phyloP scores from a whole-genome alignment of 768 basidiomycete species.

The Boletus patriciae region DNA sequence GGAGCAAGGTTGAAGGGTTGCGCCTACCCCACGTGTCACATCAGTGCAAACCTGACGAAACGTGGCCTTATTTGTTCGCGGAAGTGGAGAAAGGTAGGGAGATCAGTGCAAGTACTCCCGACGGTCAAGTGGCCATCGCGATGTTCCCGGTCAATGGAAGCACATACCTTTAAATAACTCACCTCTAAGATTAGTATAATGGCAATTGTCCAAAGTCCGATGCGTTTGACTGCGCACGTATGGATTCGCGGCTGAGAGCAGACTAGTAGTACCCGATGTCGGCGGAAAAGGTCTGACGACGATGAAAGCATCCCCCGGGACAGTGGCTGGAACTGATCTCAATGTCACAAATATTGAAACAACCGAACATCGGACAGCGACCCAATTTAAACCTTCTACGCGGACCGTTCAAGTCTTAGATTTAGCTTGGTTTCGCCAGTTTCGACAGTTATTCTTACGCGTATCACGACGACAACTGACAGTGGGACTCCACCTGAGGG shows the following conservation, averaged over 20 bases:
- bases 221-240: background rate
- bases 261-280: conserved; percentile 4
- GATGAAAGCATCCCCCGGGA: background rate
- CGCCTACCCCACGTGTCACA: conserved; percentile 8
- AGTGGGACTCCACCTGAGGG: background rate
- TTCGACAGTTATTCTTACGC: background rate
- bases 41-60: background rate
- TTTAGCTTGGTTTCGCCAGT: background rate
- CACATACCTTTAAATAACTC: background rate
- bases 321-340: conserved; percentile 11
- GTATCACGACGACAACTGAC: background rate
- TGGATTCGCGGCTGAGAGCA: background rate
- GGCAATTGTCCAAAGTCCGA: background rate
- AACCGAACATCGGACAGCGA: conserved; percentile 3
- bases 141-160: background rate
- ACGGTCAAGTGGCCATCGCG: background rate
- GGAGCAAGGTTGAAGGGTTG: background rate
- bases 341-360: conserved; percentile 9
- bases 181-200: background rate
- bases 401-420: background rate
- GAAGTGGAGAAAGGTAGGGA: background rate
- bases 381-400: conserved; percentile 5
- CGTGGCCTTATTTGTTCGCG: conserved; percentile 5
- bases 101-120: background rate
- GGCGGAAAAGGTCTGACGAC: conserved; percentile 6